Evolutionary conservation across 2,329 filamentous ascomycete genomes (phyloP).

Genomic region (Microdochium bolleyi): DNA sequence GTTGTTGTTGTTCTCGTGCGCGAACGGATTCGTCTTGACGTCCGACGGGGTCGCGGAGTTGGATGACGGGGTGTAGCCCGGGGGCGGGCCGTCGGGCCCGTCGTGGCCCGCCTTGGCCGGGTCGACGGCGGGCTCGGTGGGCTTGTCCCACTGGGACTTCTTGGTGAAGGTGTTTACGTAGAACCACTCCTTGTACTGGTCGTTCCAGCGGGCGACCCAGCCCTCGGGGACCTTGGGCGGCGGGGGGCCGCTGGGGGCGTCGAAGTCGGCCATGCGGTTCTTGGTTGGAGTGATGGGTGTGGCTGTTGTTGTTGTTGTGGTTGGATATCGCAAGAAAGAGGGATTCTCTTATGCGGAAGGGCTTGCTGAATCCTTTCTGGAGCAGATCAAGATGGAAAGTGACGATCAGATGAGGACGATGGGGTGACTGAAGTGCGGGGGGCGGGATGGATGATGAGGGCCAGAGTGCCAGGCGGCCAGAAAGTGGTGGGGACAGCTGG

Average conservation of each 20-base stretch:
- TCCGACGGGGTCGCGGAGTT: conserved; percentile 34
- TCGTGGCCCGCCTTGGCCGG: conserved; percentile 26
- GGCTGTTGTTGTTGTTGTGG: background rate
- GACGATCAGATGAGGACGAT: too few relatives aligned
- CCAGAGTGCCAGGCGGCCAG: too few relatives aligned
- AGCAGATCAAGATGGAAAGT: too few relatives aligned
- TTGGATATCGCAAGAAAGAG: too few relatives aligned
- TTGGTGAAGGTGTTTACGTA: conserved; percentile 87
- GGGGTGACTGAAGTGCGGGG: too few relatives aligned
- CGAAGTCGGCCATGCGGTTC: conserved; percentile 43
- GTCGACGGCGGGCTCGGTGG: conserved; percentile 58
- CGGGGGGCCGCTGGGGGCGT: conserved; percentile 44
- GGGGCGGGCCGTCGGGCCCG: conserved; percentile 54
- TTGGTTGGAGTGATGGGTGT: background rate
- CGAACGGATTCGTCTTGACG: conserved; percentile 67
- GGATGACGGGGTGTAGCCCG: conserved; percentile 51
- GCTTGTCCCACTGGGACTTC: conserved; percentile 83
- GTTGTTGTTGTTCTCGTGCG: conserved; percentile 24
- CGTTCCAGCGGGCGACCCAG: conserved; percentile 81
- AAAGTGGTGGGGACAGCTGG: too few relatives aligned
- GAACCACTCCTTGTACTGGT: conserved; percentile 86
- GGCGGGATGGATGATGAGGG: too few relatives aligned
- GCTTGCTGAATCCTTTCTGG: too few relatives aligned
- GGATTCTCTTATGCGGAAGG: too few relatives aligned
- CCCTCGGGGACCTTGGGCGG: conserved; percentile 62